Conservation (phyloP, 2,329 filamentous ascomycete genomes). For the Endothia cerciana region DNA sequence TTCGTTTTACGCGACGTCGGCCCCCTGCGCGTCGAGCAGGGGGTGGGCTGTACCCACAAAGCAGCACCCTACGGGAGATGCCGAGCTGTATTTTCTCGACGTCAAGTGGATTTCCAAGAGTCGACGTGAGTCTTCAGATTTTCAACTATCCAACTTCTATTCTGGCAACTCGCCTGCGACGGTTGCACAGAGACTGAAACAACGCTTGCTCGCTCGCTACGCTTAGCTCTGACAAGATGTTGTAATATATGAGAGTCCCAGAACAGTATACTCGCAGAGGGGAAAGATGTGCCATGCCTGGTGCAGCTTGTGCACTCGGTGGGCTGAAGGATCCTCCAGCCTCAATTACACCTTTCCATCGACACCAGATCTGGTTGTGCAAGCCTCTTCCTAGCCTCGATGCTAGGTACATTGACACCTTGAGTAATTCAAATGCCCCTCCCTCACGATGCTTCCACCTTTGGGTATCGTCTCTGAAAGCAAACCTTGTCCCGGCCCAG, state of each 20-base stretch:
- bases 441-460: constrained; percentile 19
- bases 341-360: not conserved
- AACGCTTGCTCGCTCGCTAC: not conserved
- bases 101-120: not conserved
- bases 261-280: not conserved
- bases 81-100: not conserved
- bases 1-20: constrained; percentile 14
- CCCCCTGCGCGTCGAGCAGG: constrained; percentile 10
- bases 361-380: not conserved
- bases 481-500: constrained; percentile 24
- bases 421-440: constrained; percentile 18
- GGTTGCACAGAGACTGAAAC: not conserved
- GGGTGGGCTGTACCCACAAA: not conserved
- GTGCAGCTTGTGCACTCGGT: not conserved
- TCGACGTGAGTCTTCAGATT: not conserved
- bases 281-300: not conserved
- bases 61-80: not conserved
- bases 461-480: constrained; percentile 39
- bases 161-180: not conserved
- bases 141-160: not conserved
- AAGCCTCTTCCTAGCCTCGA: not conserved
- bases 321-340: not conserved
- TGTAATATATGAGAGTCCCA: too few relatives aligned
- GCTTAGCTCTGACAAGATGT: not conserved
- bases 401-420: not conserved